Percentiles rank a stretch among this genome's conserved stretches.
Evolutionary conservation across 2,329 filamentous ascomycete species (phyloP).

Genomic region (Plenodomus tracheiphilus): DNA sequence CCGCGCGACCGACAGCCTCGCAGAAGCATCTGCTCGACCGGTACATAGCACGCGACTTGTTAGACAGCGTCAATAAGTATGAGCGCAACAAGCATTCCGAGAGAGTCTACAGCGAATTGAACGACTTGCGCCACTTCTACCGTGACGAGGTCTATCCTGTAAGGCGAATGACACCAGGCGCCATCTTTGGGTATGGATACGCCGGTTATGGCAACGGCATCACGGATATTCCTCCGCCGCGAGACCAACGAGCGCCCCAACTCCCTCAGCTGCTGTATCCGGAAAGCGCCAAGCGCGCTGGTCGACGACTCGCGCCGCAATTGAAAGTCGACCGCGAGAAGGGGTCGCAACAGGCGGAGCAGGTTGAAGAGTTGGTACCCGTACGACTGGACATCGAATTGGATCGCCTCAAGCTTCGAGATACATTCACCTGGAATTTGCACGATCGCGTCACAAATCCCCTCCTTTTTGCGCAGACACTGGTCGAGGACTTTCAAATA

Average conservation of each 20-base stretch:
- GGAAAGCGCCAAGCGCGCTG: slow-evolving; percentile 72
- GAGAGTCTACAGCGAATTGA: slow-evolving; percentile 67
- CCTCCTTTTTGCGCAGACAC: slow-evolving; percentile 82
- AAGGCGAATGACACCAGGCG: slow-evolving; percentile 59
- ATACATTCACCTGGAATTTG: slow-evolving; percentile 98
- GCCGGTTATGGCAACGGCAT: slow-evolving; percentile 85
- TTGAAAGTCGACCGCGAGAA: slow-evolving; percentile 81
- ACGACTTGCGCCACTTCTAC: slow-evolving; percentile 31
- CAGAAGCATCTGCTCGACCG: slow-evolving; percentile 59
- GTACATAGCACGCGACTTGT: slow-evolving; percentile 66
- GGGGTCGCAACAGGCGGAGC: slow-evolving; percentile 81
- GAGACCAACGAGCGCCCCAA: slow-evolving; percentile 56
- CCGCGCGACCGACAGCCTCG: slow-evolving; percentile 44
- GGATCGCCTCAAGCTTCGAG: slow-evolving; percentile 92
- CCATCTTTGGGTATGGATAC: slow-evolving; percentile 73
- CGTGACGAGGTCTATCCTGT: slow-evolving; percentile 59
- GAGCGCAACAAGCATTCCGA: slow-evolving; percentile 54
- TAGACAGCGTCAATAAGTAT: slow-evolving; percentile 59
- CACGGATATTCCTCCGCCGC: slow-evolving; percentile 58
- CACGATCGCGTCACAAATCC: slow-evolving; percentile 82
- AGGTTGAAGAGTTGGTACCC: slow-evolving; percentile 88
- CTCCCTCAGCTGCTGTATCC: slow-evolving; percentile 73
- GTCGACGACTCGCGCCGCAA: slow-evolving; percentile 72
- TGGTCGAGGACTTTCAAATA: slow-evolving; percentile 84
- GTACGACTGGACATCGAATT: slow-evolving; percentile 91